A percentile compares a stretch with the other conserved stretches of the same genome.
These are phyloP conservation scores for Globisporangium canariense DNA, from an alignment of 352 stramenopile species.

Conservation along the genomic window DNA sequence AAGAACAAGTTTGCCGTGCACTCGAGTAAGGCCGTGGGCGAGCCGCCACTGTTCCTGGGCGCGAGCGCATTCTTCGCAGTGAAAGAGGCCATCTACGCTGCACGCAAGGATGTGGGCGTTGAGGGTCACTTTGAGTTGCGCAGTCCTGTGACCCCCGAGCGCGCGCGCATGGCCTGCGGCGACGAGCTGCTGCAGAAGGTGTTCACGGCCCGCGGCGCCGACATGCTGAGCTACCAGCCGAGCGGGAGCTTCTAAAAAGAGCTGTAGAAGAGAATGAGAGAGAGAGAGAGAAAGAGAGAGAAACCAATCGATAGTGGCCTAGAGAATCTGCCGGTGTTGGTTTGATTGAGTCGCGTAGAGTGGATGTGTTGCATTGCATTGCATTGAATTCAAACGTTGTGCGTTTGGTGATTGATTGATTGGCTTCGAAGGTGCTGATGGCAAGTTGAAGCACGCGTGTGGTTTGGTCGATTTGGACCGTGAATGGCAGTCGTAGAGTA, in stretches of 20 bases:
- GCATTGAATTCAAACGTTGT: no score
- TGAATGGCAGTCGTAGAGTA: neutral
- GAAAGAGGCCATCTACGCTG: constrained; percentile 92
- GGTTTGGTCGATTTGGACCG: neutral
- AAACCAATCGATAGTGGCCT: neutral
- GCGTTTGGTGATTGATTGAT: no score
- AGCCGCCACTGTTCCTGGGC: constrained; percentile 95
- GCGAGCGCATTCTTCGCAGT: constrained; percentile 94
- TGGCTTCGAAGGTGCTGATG: no score
- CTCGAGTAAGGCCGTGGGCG: constrained; percentile 94
- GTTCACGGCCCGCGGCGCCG: constrained; percentile 51
- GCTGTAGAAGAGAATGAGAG: neutral
- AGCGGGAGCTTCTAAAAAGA: constrained; percentile 54
- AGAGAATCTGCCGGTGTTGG: neutral
- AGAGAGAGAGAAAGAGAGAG: constrained; percentile 18
- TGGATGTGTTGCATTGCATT: no score
- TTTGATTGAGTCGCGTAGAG: no score
- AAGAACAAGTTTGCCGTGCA: constrained; percentile 95
- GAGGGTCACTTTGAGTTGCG: constrained; percentile 70
- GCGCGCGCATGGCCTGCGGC: constrained; percentile 80
- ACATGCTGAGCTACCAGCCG: constrained; percentile 61
- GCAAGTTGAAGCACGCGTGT: neutral
- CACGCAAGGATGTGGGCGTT: constrained; percentile 58
- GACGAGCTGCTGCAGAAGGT: constrained; percentile 70
- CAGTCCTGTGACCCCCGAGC: constrained; percentile 78